Evolutionary conservation across 169 alveolate genomes (phyloP).

Genomic region (Perkinsus chesapeaki): DNA sequence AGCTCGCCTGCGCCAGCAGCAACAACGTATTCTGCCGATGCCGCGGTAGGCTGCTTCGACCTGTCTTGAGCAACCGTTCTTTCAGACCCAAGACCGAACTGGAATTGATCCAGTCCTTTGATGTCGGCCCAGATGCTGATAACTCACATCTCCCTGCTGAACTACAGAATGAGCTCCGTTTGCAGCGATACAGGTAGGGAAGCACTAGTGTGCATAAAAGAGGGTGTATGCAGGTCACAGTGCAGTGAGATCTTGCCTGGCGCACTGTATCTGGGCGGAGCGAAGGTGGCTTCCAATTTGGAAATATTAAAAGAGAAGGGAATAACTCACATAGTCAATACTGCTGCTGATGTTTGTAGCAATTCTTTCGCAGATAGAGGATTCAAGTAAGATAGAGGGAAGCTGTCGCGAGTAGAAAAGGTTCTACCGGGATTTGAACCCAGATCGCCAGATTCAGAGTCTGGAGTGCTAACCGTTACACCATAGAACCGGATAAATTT

Average conservation of each 20-base stretch:
- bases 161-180: background rate
- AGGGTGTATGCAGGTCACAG: background rate
- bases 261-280: slow-evolving; percentile 53
- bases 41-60: too few relatives aligned
- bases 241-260: slow-evolving; percentile 57
- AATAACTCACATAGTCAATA: slow-evolving; percentile 60
- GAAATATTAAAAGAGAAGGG: slow-evolving; percentile 33
- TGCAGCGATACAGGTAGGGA: background rate
- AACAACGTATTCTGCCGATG: background rate
- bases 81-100: background rate
- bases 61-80: background rate
- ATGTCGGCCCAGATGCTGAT: background rate
- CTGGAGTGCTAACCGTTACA: slow-evolving; percentile 4
- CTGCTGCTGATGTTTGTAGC: slow-evolving; percentile 63
- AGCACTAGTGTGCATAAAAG: background rate
- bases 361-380: slow-evolving; percentile 40
- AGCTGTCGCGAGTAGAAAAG: background rate
- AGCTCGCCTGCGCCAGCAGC: background rate
- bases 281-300: slow-evolving; percentile 45
- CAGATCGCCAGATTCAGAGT: slow-evolving; percentile 4
- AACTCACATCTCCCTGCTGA: background rate
- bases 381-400: background rate
- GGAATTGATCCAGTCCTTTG: background rate
- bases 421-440: slow-evolving; percentile 4
- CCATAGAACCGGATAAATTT: background rate